A percentile compares a stretch with the other conserved stretches of the same genome.
Conservation (phyloP, 2,329 filamentous ascomycete species). For the Penicillium hesseltinei region DNA sequence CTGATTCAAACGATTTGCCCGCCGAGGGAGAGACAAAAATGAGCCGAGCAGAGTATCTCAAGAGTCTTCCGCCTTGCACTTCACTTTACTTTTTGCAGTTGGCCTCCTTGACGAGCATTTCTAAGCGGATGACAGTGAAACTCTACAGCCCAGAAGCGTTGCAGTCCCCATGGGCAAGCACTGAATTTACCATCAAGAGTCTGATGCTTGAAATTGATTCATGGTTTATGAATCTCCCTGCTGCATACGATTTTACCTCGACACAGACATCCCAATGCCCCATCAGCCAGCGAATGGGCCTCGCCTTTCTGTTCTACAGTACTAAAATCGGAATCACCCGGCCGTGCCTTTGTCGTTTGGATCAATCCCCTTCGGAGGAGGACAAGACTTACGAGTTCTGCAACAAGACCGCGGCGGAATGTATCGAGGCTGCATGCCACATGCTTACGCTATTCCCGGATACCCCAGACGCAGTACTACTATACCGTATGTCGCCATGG, state of each 20-base stretch:
- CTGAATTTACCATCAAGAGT: constrained; percentile 39
- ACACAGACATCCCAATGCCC: constrained; percentile 37
- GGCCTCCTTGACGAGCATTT: constrained; percentile 37
- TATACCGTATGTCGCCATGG: constrained; percentile 44
- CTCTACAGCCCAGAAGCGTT: constrained; percentile 41
- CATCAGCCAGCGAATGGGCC: constrained; percentile 36
- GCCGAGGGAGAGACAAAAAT: constrained; percentile 19
- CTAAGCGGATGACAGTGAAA: constrained; percentile 38
- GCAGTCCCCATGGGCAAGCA: constrained; percentile 38
- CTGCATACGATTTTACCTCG: constrained; percentile 41
- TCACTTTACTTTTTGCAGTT: constrained; percentile 44
- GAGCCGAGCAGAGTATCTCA: constrained; percentile 36
- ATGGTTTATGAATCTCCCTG: constrained; percentile 42
- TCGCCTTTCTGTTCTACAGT: constrained; percentile 46
- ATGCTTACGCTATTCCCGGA: constrained; percentile 43
- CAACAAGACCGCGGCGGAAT: constrained; percentile 39
- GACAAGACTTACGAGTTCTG: constrained; percentile 38
- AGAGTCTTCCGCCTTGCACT: constrained; percentile 36
- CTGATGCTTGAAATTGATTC: constrained; percentile 39
- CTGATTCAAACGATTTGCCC: constrained; percentile 19
- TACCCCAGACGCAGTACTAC: constrained; percentile 34
- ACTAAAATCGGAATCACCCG: constrained; percentile 44
- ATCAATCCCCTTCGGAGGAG: constrained; percentile 33
- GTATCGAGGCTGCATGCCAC: constrained; percentile 44
- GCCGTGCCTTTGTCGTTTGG: constrained; percentile 44